Evolutionary conservation across 2,329 filamentous ascomycete species (phyloP), one percentile per base, ranked within the genome.

Genomic region (Chrysosporium keratinophilum): DNA sequence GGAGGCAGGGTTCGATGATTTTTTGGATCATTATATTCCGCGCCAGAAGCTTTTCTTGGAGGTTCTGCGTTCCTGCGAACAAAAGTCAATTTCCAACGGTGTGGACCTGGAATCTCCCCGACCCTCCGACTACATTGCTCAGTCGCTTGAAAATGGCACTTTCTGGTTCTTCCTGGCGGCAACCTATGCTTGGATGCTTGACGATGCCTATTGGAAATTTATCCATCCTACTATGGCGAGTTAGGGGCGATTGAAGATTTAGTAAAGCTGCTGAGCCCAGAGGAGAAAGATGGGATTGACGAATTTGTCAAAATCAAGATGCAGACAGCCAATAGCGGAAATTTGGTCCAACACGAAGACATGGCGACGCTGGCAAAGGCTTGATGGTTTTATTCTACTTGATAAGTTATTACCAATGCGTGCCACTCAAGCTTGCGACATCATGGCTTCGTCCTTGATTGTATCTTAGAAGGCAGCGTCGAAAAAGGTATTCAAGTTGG

Each of bases 201-300:
- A 67, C 59, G 61, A 63, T 34, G 63, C 65, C 42, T 66, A 65
- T 51, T 66, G 62, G 63, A 49, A 54, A 28, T 62, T 63, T 23
- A 60, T 67, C 45, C 61, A 67, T 57, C 50, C 41, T 61, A 62
- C 49, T 62, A 60, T 54, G 63, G 63, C 31, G 50, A 52, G n/a
- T 63, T 63, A 41, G 60, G 58, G 15, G 59, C 59, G 7, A 56
- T 62, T 33, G 57, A 65, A 40, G 61, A 63, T 51, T 57, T 62
- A 37, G 3, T 61, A 28, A 11, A 35, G 37, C 47, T 63, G 10
- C 46, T 67, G 17, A 62, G 57, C 46, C 51, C 41, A 15, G 63
- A 65, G 46, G 62, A 67, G 48, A 54, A 55, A 37, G 28, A 41
- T 9, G 58, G 57, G 11, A 58, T 65, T 19, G 60, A 62, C 17